Conservation (phyloP, 2,329 filamentous ascomycete genomes). For the Colletotrichum camelliae region DNA sequence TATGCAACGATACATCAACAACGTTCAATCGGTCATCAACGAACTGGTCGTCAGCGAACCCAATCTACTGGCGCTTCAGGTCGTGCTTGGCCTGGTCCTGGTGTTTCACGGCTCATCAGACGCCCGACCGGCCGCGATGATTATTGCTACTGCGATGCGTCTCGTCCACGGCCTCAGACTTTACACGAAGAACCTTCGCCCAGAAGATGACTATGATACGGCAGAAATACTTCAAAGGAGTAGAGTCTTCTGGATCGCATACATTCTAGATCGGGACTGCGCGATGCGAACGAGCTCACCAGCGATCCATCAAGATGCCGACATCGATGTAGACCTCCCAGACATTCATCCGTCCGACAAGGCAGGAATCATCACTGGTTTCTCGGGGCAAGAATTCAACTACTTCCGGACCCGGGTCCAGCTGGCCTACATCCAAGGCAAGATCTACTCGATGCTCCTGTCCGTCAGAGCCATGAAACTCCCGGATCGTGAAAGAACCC, state of each 20-base stretch:
- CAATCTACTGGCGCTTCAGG: slow-evolving; percentile 32
- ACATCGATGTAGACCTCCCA: slow-evolving; percentile 19
- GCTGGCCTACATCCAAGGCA: slow-evolving; percentile 19
- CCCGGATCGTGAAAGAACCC: neutral
- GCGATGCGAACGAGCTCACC: slow-evolving; percentile 8
- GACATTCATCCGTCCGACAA: neutral
- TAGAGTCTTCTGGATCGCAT: slow-evolving; percentile 37
- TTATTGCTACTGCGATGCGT: slow-evolving; percentile 32
- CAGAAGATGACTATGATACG: slow-evolving; percentile 14
- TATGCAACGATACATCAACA: slow-evolving; percentile 24
- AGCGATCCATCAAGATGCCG: slow-evolving; percentile 8
- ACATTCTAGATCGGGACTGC: slow-evolving; percentile 30
- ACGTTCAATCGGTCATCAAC: slow-evolving; percentile 31
- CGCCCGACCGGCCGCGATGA: slow-evolving; percentile 27
- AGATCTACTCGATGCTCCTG: slow-evolving; percentile 8
- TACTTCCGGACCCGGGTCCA: slow-evolving; percentile 11
- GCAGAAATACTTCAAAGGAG: slow-evolving; percentile 27
- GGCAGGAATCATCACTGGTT: neutral
- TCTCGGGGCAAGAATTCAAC: slow-evolving; percentile 9
- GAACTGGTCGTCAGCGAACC: slow-evolving; percentile 31
- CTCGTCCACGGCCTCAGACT: slow-evolving; percentile 30
- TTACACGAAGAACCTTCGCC: slow-evolving; percentile 23
- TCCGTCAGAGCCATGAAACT: slow-evolving; percentile 7
- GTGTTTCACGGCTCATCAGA: slow-evolving; percentile 31
- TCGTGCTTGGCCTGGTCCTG: slow-evolving; percentile 30